Conservation (phyloP, 352 stramenopile species). For the Globisporangium heterothallicum region DNA sequence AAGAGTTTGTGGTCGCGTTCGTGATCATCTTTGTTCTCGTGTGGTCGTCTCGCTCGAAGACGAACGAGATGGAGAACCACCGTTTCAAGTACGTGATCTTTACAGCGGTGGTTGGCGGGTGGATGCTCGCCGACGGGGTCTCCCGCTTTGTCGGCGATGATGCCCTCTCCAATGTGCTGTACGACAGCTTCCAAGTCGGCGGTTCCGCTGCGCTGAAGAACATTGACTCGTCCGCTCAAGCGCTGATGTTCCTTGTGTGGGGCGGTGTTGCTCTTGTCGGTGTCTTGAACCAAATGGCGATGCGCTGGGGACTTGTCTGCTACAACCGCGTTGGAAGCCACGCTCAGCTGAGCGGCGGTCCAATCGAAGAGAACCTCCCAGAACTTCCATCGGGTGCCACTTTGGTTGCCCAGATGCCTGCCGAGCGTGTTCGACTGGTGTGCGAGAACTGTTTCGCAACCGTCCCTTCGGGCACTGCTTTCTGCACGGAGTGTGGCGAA, state of each 20-base stretch:
- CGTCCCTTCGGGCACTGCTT: constrained; percentile 72
- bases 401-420: constrained; percentile 38
- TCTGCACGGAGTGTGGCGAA: constrained; percentile 87
- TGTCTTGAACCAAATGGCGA: constrained; percentile 70
- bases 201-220: constrained; percentile 38
- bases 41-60: constrained; percentile 76
- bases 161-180: constrained; percentile 61
- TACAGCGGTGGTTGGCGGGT: constrained; percentile 60
- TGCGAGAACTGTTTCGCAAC: constrained; percentile 89
- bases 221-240: constrained; percentile 49
- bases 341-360: constrained; percentile 37
- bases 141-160: constrained; percentile 59
- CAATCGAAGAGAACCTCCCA: constrained; percentile 65
- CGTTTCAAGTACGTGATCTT: constrained; percentile 88
- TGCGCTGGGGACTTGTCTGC: constrained; percentile 86
- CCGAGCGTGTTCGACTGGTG: constrained; percentile 73
- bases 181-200: constrained; percentile 58
- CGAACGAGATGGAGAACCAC: constrained; percentile 80
- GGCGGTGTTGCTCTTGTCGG: constrained; percentile 53
- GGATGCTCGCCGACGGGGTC: constrained; percentile 69
- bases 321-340: constrained; percentile 85
- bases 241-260: constrained; percentile 82
- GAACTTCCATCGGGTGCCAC: constrained; percentile 73
- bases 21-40: constrained; percentile 85
- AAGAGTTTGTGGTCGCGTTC: constrained; percentile 86